Evolutionary conservation across 208 protist genomes (phyloP).

Genomic region (Phytomonas francai): DNA sequence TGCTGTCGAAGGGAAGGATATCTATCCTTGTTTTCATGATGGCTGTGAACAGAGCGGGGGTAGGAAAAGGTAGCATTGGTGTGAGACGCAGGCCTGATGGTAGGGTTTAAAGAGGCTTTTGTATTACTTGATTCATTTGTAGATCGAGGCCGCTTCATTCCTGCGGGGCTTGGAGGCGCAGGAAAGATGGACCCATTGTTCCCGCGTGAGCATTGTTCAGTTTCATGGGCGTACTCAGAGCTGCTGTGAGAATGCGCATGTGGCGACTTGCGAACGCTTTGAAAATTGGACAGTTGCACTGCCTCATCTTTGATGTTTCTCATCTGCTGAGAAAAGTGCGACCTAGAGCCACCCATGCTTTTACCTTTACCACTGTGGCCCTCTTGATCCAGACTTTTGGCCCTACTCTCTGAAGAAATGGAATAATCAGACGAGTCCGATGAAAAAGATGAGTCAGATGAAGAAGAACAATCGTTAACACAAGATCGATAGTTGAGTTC

Average conservation of each 20-base stretch:
- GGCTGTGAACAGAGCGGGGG: neutral
- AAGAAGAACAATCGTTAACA: neutral
- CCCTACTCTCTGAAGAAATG: neutral
- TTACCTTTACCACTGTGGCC: neutral
- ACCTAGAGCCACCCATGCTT: neutral
- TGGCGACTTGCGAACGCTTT: neutral
- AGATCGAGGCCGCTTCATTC: neutral
- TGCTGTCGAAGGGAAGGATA: neutral
- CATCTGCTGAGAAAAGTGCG: neutral
- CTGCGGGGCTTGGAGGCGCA: neutral
- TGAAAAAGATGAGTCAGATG: neutral
- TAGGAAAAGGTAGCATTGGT: neutral
- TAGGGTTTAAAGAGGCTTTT: neutral
- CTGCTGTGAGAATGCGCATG: neutral
- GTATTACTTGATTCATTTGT: neutral
- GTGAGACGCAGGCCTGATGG: neutral
- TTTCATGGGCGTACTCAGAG: neutral
- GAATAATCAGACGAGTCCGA: neutral
- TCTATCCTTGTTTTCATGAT: neutral
- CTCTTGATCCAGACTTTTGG: neutral
- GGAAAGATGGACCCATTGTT: neutral
- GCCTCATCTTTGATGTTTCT: neutral
- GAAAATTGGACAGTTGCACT: neutral
- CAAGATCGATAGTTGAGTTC: neutral
- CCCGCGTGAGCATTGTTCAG: neutral